Conservation (phyloP, 768 basidiomycete species). For the Mrakia frigida region DNA sequence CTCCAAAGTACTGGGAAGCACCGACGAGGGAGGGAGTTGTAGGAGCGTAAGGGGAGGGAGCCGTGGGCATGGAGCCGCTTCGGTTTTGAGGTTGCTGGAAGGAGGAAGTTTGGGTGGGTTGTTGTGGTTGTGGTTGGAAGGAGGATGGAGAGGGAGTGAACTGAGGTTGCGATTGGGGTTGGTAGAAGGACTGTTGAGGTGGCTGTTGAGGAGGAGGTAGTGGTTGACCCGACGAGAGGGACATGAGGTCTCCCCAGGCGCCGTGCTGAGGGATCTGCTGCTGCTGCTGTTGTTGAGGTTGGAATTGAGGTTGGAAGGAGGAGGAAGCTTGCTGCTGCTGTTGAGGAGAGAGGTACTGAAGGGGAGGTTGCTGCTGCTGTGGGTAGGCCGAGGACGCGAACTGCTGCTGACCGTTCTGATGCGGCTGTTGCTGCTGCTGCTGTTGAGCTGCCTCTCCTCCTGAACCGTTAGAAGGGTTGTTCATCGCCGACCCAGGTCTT, state of each 20-base stretch:
- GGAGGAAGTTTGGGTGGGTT: too few relatives aligned
- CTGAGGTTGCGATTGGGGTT: conserved; percentile 11
- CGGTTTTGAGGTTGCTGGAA: conserved; percentile 8
- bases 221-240: neutral
- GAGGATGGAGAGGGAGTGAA: too few relatives aligned
- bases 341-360: conserved; percentile 16
- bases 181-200: neutral
- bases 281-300: conserved; percentile 4
- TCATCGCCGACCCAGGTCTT: neutral
- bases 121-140: too few relatives aligned
- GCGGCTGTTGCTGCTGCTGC: neutral
- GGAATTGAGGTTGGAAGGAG: neutral
- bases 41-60: neutral
- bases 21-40: neutral
- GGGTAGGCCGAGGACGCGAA: neutral
- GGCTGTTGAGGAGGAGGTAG: neutral
- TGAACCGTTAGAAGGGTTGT: neutral
- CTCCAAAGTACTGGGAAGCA: conserved; percentile 5
- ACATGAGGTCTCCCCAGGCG: conserved; percentile 7
- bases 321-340: neutral
- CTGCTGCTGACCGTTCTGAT: neutral
- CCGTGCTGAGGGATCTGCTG: conserved; percentile 17
- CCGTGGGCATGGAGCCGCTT: neutral
- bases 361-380: neutral
- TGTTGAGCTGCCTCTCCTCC: neutral